Conservation (phyloP, 1,284 basidiomycete genomes). For the Rhodotorula sp. region DNA sequence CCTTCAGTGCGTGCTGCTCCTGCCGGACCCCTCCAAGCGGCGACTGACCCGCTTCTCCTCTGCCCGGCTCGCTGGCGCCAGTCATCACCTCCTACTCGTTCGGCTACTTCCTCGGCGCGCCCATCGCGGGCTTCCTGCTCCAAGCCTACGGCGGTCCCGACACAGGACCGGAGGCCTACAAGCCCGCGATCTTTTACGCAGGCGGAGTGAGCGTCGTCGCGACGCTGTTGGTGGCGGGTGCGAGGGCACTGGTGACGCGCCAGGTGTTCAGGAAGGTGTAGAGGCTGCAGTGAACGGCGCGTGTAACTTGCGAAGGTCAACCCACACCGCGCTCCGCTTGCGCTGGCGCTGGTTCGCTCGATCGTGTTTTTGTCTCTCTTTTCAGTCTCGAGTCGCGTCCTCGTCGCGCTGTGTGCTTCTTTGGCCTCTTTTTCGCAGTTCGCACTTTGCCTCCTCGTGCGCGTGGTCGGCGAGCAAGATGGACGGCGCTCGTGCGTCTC, state of each 20-base stretch:
- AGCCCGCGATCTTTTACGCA: constrained; percentile 29
- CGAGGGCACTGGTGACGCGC: constrained; percentile 28
- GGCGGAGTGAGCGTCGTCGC: constrained; percentile 45
- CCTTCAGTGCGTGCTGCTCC: constrained; percentile 9
- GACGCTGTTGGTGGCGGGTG: constrained; percentile 45
- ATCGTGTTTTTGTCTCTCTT: background rate
- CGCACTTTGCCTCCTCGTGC: background rate
- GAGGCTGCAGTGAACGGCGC: background rate
- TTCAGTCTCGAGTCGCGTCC: background rate
- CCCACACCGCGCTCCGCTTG: background rate
- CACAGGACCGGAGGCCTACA: constrained; percentile 18
- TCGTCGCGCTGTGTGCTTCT: background rate
- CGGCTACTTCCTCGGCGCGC: constrained; percentile 25
- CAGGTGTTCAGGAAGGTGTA: constrained; percentile 10
- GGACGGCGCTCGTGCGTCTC: constrained; percentile 1
- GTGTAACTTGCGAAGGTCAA: no score
- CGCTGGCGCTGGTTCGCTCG: background rate
- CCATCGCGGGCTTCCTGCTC: constrained; percentile 23
- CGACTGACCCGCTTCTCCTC: background rate
- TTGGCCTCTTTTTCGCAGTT: background rate
- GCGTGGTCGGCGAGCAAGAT: background rate
- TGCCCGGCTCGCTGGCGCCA: background rate
- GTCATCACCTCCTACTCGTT: constrained; percentile 1
- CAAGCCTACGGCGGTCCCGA: constrained; percentile 25
- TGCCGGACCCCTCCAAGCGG: accelerated